Evolutionary conservation across 129 eudicot genomes (phyloP), one percentile per base, ranked within the genome.

Genomic region (Smallanthus sonchifolius): DNA sequence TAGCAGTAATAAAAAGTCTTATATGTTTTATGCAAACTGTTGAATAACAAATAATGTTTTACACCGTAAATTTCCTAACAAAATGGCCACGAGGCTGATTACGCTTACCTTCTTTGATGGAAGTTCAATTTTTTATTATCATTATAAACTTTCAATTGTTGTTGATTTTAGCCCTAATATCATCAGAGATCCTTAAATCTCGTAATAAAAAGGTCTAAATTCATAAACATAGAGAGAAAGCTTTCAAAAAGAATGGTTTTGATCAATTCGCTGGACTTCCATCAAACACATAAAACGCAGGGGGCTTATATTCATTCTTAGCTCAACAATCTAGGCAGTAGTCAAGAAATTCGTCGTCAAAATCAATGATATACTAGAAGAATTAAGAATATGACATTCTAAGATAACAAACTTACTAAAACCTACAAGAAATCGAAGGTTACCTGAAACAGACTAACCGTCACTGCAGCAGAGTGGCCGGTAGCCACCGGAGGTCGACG

Each of bases 181-280:
- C 28, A 69, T 48, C n/a, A 30, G 7, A 34, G 40, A 28, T 28
- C 59, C 17, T 45, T 30, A 28, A 44, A 3, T 13, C 19, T 2
- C 73, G 28, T 30, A 45, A 57, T 5, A 24, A 44, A 15, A 35
- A 10, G 34, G 4, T 15, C 24, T 30, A 35, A n/a, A 14, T n/a
- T 62, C 64, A 74, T 34, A 73, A 7, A 32, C 38, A 74, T 4
- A 47, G 69, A 74, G 6, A 62, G 11, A 16, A 17, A 24, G 19
- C 30, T 5, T 30, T 59, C 28, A 14, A 24, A 44, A n/a, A n/a
- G n/a, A n/a, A n/a, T n/a, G n/a, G n/a, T n/a, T 32, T 14, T 7
- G 17, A 47, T 10, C 44, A 43, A 17, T 62, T 47, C 62, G 37
- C n/a, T n/a, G 66, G 73, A 64, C 65, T 37, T 75, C 44, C 39